These are phyloP conservation scores for Tolypocladium nubicola DNA, from an alignment of 2,329 filamentous ascomycete species.

Conservation along the genomic window DNA sequence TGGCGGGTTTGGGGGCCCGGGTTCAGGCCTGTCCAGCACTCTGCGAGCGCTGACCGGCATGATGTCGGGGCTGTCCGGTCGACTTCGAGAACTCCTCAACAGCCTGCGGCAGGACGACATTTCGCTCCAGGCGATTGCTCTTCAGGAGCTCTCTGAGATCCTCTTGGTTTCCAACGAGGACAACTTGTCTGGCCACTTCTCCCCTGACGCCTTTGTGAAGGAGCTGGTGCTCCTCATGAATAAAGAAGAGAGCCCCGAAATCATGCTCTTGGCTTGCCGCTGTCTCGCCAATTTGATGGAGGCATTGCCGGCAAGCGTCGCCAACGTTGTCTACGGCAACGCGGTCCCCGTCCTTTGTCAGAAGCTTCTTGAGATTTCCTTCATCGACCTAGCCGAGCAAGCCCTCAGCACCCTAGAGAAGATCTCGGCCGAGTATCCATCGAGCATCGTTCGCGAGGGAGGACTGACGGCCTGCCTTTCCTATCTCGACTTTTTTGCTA, in stretches of 20 bases:
- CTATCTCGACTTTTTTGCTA: constrained; percentile 95
- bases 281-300: constrained; percentile 98
- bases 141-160: constrained; percentile 89
- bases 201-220: constrained; percentile 88
- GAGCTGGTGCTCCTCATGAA: constrained; percentile 89
- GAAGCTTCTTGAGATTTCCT: constrained; percentile 90
- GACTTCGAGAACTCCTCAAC: constrained; percentile 66
- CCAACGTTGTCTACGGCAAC: constrained; percentile 94
- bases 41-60: constrained; percentile 82
- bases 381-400: constrained; percentile 95
- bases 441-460: constrained; percentile 89
- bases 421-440: constrained; percentile 91
- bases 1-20: constrained; percentile 57
- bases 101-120: constrained; percentile 78
- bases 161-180: constrained; percentile 93
- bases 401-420: constrained; percentile 94
- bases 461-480: constrained; percentile 92
- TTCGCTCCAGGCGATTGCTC: constrained; percentile 79
- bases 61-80: constrained; percentile 74
- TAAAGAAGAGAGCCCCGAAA: constrained; percentile 88
- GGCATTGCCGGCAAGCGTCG: constrained; percentile 81
- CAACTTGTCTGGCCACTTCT: constrained; percentile 89
- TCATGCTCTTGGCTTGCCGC: constrained; percentile 93
- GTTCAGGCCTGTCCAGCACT: constrained; percentile 63
- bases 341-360: constrained; percentile 91